phyloP scores from a whole-genome alignment of 1,284 basidiomycete species.

The Fomitopsis pinicola region DNA sequence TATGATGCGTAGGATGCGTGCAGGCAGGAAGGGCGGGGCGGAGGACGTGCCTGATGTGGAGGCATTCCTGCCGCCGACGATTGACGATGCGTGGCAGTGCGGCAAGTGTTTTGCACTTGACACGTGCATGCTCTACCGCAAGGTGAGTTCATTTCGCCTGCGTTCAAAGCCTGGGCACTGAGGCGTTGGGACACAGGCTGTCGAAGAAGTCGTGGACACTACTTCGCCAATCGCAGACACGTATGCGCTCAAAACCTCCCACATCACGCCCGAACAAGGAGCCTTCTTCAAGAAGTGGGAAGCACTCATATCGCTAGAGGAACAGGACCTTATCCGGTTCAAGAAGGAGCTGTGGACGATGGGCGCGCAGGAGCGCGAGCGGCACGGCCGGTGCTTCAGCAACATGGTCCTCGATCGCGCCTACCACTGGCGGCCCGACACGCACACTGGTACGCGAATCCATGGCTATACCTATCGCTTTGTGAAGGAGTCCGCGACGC shows the following conservation, averaged over 20 bases:
- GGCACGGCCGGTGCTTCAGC: slow-evolving; percentile 76
- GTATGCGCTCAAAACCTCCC: slow-evolving; percentile 77
- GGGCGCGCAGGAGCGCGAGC: slow-evolving; percentile 75
- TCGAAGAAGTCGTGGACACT: slow-evolving; percentile 58
- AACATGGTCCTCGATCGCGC: slow-evolving; percentile 66
- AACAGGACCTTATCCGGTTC: slow-evolving; percentile 80
- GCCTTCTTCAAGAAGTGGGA: slow-evolving; percentile 94
- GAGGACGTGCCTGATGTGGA: slow-evolving; percentile 18
- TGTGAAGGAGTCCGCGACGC: slow-evolving; percentile 28
- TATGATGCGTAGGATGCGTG: slow-evolving; percentile 41
- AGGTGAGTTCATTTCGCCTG: slow-evolving; percentile 43
- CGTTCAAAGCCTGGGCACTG: not conserved
- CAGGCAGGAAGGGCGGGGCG: not conserved
- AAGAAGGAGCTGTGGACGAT: slow-evolving; percentile 94
- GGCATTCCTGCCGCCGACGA: slow-evolving; percentile 79
- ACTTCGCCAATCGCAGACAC: slow-evolving; percentile 71
- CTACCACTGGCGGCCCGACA: slow-evolving; percentile 21
- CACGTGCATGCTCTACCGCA: slow-evolving; percentile 92
- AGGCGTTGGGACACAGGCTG: slow-evolving; percentile 44
- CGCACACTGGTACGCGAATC: slow-evolving; percentile 33
- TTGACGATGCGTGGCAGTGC: slow-evolving; percentile 81
- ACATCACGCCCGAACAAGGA: slow-evolving; percentile 66
- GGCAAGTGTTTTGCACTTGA: slow-evolving; percentile 81
- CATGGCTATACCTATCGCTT: slow-evolving; percentile 65
- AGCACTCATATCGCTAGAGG: slow-evolving; percentile 81